phyloP scores from a whole-genome alignment of 2,329 filamentous ascomycete genomes.

The Trichophyton benhamiae region DNA sequence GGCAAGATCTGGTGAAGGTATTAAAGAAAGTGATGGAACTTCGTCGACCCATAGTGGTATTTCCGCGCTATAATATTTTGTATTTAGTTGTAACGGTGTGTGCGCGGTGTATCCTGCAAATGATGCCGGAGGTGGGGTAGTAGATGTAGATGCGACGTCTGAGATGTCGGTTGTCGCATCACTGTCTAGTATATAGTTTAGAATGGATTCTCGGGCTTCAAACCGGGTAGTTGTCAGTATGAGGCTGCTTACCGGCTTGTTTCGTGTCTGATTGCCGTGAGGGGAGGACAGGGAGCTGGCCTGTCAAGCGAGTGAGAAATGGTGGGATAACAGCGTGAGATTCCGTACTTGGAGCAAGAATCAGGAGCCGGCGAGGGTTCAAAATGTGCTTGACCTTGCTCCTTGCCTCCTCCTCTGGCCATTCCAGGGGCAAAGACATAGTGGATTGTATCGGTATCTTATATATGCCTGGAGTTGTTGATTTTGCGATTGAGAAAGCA shows the following conservation, averaged over 20 bases:
- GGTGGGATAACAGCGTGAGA: constrained; percentile 26
- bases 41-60: constrained; percentile 38
- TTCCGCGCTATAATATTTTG: constrained; percentile 34
- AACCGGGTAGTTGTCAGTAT: not conserved
- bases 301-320: constrained; percentile 28
- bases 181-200: not conserved
- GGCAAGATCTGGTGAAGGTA: not conserved
- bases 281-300: constrained; percentile 18
- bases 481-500: not conserved
- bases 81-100: constrained; percentile 29
- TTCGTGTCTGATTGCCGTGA: constrained; percentile 10
- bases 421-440: not conserved
- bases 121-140: constrained; percentile 17
- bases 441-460: not conserved
- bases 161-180: not conserved
- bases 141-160: constrained; percentile 1
- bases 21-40: constrained; percentile 19
- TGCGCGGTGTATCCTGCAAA: constrained; percentile 38
- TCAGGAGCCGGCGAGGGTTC: constrained; percentile 32
- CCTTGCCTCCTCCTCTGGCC: not conserved
- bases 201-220: not conserved
- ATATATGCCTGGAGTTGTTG: not conserved
- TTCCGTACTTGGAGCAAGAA: constrained; percentile 28
- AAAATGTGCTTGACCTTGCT: constrained; percentile 16
- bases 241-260: not conserved